A percentile compares a stretch with the other conserved stretches of the same genome.
Conservation (phyloP, 805 yeast species). For the Starmera pachycereana region DNA sequence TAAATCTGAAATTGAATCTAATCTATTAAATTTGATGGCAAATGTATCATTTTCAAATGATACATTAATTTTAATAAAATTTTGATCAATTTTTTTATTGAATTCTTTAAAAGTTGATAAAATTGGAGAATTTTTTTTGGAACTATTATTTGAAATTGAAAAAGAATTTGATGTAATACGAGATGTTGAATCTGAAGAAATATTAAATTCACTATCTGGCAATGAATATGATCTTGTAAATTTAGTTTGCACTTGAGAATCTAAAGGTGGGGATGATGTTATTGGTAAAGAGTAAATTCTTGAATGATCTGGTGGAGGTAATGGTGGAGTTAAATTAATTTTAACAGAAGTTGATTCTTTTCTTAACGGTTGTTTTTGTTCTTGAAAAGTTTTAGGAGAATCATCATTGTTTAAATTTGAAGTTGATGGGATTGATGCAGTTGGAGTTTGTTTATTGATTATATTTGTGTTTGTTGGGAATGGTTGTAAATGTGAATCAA, state of each 20-base stretch:
- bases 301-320: slow-evolving; percentile 10
- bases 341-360: slow-evolving; percentile 2
- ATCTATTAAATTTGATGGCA: slow-evolving; percentile 12
- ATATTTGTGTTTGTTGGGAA: slow-evolving; percentile 6
- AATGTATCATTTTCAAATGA: slow-evolving; percentile 16
- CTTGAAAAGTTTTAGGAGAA: too few relatives aligned
- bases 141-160: too few relatives aligned
- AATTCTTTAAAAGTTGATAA: slow-evolving; percentile 1
- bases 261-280: neutral
- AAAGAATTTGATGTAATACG: too few relatives aligned
- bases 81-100: neutral
- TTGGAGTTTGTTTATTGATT: neutral
- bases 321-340: slow-evolving; percentile 16
- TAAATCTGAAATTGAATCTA: slow-evolving; percentile 3
- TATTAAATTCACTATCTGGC: neutral
- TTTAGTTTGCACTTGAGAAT: neutral
- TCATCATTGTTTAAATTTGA: slow-evolving; percentile 3
- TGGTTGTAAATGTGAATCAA: slow-evolving; percentile 15
- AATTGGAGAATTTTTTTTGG: neutral
- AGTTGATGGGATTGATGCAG: slow-evolving; percentile 4
- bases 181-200: too few relatives aligned
- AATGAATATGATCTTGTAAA: neutral
- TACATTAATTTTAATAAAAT: slow-evolving; percentile 13
- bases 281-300: neutral
- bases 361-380: too few relatives aligned